A percentile compares a stretch with the other conserved stretches of the same genome.
phyloP scores from a whole-genome alignment of 75 land plant species.

The Sequoia sempervirens region DNA sequence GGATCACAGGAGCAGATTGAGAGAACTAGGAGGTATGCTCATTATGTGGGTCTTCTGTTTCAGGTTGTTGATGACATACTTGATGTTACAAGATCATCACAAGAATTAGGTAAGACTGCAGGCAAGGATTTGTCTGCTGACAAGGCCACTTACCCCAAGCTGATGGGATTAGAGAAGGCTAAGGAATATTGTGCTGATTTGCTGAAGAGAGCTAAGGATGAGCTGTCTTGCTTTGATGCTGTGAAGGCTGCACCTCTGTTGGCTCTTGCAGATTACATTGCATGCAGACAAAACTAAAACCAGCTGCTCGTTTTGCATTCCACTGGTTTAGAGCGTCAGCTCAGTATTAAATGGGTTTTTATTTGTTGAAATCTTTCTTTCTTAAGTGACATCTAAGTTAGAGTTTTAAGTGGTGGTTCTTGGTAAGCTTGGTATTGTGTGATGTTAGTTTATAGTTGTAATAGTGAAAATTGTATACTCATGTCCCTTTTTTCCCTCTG shows the following conservation, averaged over 20 bases:
- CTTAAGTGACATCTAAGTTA: too few relatives aligned
- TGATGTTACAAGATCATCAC: constrained; percentile 38
- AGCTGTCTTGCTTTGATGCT: constrained; percentile 27
- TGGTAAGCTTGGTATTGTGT: too few relatives aligned
- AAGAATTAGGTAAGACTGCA: constrained; percentile 51
- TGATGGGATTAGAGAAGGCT: constrained; percentile 35
- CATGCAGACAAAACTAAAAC: too few relatives aligned
- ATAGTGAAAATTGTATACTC: too few relatives aligned
- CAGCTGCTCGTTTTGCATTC: too few relatives aligned
- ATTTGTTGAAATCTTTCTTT: too few relatives aligned
- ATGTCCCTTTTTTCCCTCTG: too few relatives aligned
- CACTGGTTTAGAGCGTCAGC: too few relatives aligned
- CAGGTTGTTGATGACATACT: constrained; percentile 37
- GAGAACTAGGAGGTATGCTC: constrained; percentile 40
- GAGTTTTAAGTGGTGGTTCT: too few relatives aligned
- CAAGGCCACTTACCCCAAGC: constrained; percentile 49
- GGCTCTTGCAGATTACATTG: constrained; percentile 38
- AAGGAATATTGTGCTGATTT: constrained; percentile 30
- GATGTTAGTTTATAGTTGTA: too few relatives aligned
- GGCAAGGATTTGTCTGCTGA: constrained; percentile 22
- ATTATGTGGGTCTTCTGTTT: constrained; percentile 44
- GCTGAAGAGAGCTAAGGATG: constrained; percentile 16
- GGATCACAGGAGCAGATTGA: constrained; percentile 53
- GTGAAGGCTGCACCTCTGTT: constrained; percentile 25
- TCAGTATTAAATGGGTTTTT: too few relatives aligned